These are phyloP conservation scores for Favolaschia claudopus DNA, from an alignment of 768 basidiomycete species.

Conservation along the genomic window DNA sequence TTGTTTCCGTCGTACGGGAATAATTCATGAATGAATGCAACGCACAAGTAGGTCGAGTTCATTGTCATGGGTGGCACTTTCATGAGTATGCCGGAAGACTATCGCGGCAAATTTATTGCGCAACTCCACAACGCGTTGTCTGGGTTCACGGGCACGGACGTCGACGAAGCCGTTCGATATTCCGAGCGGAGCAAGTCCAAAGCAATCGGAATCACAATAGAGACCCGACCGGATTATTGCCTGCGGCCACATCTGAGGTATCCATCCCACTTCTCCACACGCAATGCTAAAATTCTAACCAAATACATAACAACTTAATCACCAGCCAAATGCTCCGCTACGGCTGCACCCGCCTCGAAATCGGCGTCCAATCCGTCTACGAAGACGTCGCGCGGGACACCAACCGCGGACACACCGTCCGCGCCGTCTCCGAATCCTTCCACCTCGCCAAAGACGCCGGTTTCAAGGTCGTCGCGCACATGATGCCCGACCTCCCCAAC, in stretches of 20 bases:
- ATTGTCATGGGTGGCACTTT: constrained; percentile 99
- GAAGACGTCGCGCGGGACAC: constrained; percentile 99
- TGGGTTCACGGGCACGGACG: constrained; percentile 90
- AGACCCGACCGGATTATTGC: constrained; percentile 98
- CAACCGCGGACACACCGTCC: constrained; percentile 98
- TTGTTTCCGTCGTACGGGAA: neutral
- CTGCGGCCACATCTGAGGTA: constrained; percentile 94
- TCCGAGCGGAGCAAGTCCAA: constrained; percentile 98
- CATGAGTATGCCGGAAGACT: constrained; percentile 99
- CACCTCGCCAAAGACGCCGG: constrained; percentile 98
- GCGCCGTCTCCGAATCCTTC: constrained; percentile 95
- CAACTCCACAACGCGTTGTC: constrained; percentile 97
- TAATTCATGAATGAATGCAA: neutral
- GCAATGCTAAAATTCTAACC: neutral
- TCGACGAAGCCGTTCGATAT: constrained; percentile 96
- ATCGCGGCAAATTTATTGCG: constrained; percentile 91
- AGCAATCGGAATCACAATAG: constrained; percentile 98
- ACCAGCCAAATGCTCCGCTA: constrained; percentile 98
- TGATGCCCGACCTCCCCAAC: constrained; percentile 99
- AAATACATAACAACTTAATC: constrained; percentile 1
- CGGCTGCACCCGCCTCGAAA: constrained; percentile 97
- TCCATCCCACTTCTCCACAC: neutral
- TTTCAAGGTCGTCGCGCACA: constrained; percentile 99
- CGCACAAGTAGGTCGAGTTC: constrained; percentile 82
- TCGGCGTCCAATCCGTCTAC: constrained; percentile 98